Evolutionary conservation across 345 rosid genomes (phyloP), one percentile per base, ranked within the genome.

Genomic region (Pelargonium nanum): DNA sequence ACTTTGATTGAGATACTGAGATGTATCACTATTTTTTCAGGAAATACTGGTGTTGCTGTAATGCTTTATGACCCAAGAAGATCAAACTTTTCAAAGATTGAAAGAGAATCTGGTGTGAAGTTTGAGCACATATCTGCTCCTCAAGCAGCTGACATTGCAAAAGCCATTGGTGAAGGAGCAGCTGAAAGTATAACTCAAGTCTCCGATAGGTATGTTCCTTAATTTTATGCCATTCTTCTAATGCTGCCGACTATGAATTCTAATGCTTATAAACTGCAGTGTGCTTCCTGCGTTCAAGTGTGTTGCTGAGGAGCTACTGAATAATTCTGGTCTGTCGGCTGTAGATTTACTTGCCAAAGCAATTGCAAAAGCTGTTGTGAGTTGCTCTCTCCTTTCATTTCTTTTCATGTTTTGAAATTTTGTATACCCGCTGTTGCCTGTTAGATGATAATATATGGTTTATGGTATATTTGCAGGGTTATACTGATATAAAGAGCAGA

Each of bases 1-100:
- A 17, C 16, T 40, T 40, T 8, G 15, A 40, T 40, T 40, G 9
- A 40, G 48, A 44, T 76, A 53, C 60, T 63, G 28, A 71, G 23
- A 21, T 26, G 23, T n/a, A 5, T 65, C 30, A 10, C 61, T 19
- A 4, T 53, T 19, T 65, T 68, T 69, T 50, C 68, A 89, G 97
- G 99, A 51, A 90, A 94, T 73, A 77, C 86, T 70, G 96, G 99
- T 24, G 82, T 94, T 64, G 97, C 99, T 20, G 97, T 94, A 24
- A 90, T 83, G 88, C 93, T 94, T 19, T 90, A 74, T 68, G 99
- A 94, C 68, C 85, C 99, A 48, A 83, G 91, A 76, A 86, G 77
- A 77, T 74, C 89, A 1, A 84, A 65, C 53, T 40, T 90, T 57
- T 80, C 99, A 24, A 90, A 48, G 74, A 94, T 94, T 19, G 89